phyloP scores from a whole-genome alignment of 352 stramenopile species.

The Phytopythium litorale region DNA sequence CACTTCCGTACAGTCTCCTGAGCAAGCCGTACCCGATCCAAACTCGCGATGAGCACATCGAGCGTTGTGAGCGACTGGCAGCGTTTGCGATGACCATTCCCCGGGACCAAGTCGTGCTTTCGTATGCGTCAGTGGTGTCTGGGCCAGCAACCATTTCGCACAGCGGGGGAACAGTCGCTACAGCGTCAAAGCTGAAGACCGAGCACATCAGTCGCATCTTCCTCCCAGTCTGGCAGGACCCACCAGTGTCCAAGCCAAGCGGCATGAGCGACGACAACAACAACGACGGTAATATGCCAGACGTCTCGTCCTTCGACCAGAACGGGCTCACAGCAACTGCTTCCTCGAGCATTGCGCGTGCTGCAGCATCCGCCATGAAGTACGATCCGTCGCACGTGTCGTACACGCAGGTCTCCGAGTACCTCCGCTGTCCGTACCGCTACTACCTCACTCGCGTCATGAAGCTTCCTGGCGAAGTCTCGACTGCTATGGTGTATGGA shows the following conservation, averaged over 20 bases:
- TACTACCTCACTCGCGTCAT: slow-evolving; percentile 76
- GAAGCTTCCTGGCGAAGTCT: slow-evolving; percentile 43
- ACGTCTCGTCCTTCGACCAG: not conserved
- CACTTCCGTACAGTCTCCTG: slow-evolving; percentile 50
- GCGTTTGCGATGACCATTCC: slow-evolving; percentile 24
- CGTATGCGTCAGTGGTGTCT: slow-evolving; percentile 35
- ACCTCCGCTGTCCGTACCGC: slow-evolving; percentile 69
- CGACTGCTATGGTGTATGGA: slow-evolving; percentile 70
- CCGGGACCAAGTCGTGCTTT: slow-evolving; percentile 41
- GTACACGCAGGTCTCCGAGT: slow-evolving; percentile 81
- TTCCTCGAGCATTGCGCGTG: not conserved
- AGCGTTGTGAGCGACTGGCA: slow-evolving; percentile 39
- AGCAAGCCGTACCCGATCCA: slow-evolving; percentile 54
- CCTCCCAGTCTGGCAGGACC: slow-evolving; percentile 22
- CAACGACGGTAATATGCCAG: not conserved
- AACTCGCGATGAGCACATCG: slow-evolving; percentile 44
- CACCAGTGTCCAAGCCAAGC: not conserved
- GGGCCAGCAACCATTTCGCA: not conserved
- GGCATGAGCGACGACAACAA: not conserved
- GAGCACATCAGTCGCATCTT: slow-evolving; percentile 30
- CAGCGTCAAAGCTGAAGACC: slow-evolving; percentile 19
- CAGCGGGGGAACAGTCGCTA: not conserved
- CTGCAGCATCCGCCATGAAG: not conserved
- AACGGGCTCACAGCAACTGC: not conserved
- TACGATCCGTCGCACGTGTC: slow-evolving; percentile 67